Percentiles rank a stretch among this genome's conserved stretches.
phyloP scores from a whole-genome alignment of 2,329 filamentous ascomycete genomes.

The Lasiodiplodia citricola region DNA sequence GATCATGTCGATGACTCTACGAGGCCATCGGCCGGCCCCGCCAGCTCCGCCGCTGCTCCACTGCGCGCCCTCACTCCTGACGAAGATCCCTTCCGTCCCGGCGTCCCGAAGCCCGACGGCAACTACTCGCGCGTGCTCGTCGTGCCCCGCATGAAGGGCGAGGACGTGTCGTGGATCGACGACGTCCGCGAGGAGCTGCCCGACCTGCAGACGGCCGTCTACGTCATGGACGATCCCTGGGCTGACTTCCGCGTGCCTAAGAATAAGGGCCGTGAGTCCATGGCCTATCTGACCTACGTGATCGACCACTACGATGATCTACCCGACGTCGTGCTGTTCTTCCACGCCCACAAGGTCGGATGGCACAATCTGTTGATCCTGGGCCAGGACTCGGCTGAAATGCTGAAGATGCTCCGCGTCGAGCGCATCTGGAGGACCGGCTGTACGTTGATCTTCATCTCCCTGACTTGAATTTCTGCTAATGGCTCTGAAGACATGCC shows the following conservation, averaged over 20 bases:
- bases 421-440: slow-evolving; percentile 58
- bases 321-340: slow-evolving; percentile 64
- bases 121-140: slow-evolving; percentile 45
- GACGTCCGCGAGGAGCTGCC: slow-evolving; percentile 35
- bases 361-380: slow-evolving; percentile 67
- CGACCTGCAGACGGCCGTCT: slow-evolving; percentile 50
- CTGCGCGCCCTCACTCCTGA: slow-evolving; percentile 15
- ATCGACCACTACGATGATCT: slow-evolving; percentile 67
- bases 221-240: slow-evolving; percentile 58
- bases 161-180: slow-evolving; percentile 44
- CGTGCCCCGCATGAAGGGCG: slow-evolving; percentile 45
- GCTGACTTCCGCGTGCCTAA: slow-evolving; percentile 58
- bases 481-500: slow-evolving; percentile 1
- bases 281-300: slow-evolving; percentile 66
- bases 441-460: background rate
- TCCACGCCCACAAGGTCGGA: slow-evolving; percentile 59
- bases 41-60: slow-evolving; percentile 10
- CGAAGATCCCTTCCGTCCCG: slow-evolving; percentile 25
- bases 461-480: slow-evolving; percentile 54
- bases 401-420: slow-evolving; percentile 57
- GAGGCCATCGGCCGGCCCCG: slow-evolving; percentile 8
- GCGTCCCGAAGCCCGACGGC: slow-evolving; percentile 38
- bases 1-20: background rate
- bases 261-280: slow-evolving; percentile 68
- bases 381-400: slow-evolving; percentile 56